These are phyloP conservation scores for Ganoderma sinense DNA, from an alignment of 1,284 basidiomycete genomes.

Conservation along the genomic window DNA sequence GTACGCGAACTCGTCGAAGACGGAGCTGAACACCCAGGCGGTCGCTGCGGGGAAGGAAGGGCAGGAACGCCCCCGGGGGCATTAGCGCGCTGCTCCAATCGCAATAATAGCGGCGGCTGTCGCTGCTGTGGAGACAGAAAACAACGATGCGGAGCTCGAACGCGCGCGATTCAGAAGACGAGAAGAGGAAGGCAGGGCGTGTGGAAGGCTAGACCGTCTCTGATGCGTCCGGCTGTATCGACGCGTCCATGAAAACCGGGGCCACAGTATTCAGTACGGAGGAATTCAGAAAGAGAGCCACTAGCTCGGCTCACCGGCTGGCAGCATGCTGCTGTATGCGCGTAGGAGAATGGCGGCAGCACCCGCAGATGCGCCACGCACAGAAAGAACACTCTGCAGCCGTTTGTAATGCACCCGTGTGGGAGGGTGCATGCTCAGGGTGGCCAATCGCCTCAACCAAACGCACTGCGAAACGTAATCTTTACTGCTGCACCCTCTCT, in stretches of 20 bases:
- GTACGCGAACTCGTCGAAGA: conserved; percentile 83
- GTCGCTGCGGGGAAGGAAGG: conserved; percentile 60
- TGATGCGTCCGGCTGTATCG: not conserved
- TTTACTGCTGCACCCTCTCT: not conserved
- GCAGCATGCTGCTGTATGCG: not conserved
- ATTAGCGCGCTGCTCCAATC: conserved; percentile 4
- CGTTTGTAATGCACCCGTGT: not conserved
- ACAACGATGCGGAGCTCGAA: not conserved
- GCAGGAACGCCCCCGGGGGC: not conserved
- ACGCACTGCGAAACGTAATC: not conserved
- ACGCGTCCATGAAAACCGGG: not conserved
- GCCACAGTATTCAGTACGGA: not conserved
- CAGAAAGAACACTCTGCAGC: not conserved
- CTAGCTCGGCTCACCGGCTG: not conserved
- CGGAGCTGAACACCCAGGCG: conserved; percentile 82
- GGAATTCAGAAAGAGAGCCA: not conserved
- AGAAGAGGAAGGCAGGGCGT: not conserved
- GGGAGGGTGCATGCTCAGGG: not conserved
- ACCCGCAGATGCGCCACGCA: not conserved
- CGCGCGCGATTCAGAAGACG: not conserved
- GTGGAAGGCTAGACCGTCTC: not conserved
- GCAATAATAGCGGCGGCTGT: not conserved
- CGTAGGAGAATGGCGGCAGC: not conserved
- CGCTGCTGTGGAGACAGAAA: not conserved
- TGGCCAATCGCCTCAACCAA: not conserved